Base-by-base conservation (phyloP, 2,329 filamentous ascomycete species). In the Tolypocladium tundrense region DNA sequence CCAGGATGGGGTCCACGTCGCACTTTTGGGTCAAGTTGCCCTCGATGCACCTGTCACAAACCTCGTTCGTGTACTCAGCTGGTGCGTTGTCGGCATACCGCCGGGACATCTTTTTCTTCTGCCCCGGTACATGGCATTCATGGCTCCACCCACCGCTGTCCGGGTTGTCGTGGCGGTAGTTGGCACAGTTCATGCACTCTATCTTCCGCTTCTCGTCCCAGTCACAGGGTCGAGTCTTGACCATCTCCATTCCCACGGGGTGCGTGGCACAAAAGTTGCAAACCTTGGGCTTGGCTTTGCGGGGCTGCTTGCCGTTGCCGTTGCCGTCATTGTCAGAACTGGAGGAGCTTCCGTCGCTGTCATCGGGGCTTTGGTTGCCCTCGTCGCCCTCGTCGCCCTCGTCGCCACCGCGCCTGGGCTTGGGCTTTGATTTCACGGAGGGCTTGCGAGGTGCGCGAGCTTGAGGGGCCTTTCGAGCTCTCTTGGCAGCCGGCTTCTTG, bases 121-220 rank as follows among this genome's bases (percentile, higher is more conserved):
- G 54, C 3, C 56, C 37, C 7, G 37, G 51, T 1, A 63, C 45
- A 16, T 55, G 35, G 59, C 65, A 67, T 7, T 9, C 48, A 53
- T 63, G 60, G 0, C 4, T 9, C 45, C 45, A 48, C 31, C 45
- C 45, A 3, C 55, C 21, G 11, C 19, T 19, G 31, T 37, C 50
- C 1, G 59, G 55, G 42, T 60, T 42, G 6, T 33, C 16, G 14
- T 57, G 59, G 13, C 66, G 60, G 43, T 64, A 37, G 56, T 68
- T 62, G 48, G 66, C 61, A 54, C 66, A 68, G 60, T 65, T 68
- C 41, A 56, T 58, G 58, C 66, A 68, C 41, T 68, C 66, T 6
- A 66, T n/a, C 9, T 57, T 57, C 1, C 48, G 54, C 9, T 53
- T 57, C 4, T n/a, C 53, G n/a, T 55, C 35, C 48, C 54, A 58